Evolutionary conservation across 169 alveolate species (phyloP), one percentile per base, ranked within the genome.

Genomic region (Besnoitia besnoiti): DNA sequence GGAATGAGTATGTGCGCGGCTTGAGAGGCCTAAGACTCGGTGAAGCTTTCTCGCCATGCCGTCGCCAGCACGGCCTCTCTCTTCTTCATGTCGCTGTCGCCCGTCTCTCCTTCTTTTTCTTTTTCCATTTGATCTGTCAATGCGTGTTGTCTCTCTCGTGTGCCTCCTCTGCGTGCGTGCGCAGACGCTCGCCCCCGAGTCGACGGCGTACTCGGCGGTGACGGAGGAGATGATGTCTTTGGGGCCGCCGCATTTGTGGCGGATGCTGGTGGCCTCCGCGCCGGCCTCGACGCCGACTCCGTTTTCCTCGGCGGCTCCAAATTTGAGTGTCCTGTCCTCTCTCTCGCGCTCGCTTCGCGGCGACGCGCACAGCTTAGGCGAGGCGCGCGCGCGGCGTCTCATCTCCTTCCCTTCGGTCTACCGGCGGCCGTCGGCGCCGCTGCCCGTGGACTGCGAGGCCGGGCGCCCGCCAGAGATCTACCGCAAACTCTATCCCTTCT

Each of bases 181-280:
- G n/a, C 44, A 73, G 82, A 42, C 46, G n/a, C 82, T 10, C 19
- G 39, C 82, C 8, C n/a, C 47, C 24, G 47, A 30, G 44, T 73
- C 27, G 19, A 35, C 46, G 19, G n/a, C 82, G 21, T 73, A 73
- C 44, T 39, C 39, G 14, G 82, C 82, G 0, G 82, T 73, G 44
- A 73, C 82, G n/a, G 82, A 73, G 46, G 46, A 73, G 47, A 2
- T 73, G 44, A 73, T 73, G 82, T 1, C 82, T 8, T 42, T 73
- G 2, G 82, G 82, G 21, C 82, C 82, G 40, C 82, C 82, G 39
- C 82, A 73, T 73, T 7, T n/a, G 44, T 73, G 82, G 82, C n/a
- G 82, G 39, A 7, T 16, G n/a, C n/a, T 73, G 12, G 67, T n/a
- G n/a, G 33, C 12, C 30, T 8, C 24, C 3, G 67, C 30, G 67